Conservation (phyloP, 2,329 filamentous ascomycete species). For the Aaosphaeria arxii region DNA sequence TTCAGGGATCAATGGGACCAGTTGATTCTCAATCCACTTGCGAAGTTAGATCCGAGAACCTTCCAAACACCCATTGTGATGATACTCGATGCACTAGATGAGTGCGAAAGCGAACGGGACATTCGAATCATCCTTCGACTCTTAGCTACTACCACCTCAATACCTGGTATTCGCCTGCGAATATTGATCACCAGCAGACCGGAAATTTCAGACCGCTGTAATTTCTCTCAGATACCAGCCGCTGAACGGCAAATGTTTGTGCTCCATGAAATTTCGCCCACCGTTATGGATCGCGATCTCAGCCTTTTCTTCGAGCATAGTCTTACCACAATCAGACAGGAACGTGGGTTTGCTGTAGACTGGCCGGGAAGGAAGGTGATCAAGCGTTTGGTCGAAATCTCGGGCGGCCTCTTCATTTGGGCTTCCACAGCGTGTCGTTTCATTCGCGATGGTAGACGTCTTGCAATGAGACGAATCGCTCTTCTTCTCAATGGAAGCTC, state of each 20-base stretch:
- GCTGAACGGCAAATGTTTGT: slow-evolving; percentile 7
- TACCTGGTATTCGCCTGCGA: slow-evolving; percentile 5
- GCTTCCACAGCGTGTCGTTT: slow-evolving; percentile 25
- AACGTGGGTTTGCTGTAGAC: slow-evolving; percentile 2
- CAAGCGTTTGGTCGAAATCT: slow-evolving; percentile 16
- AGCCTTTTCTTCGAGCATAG: slow-evolving; percentile 7
- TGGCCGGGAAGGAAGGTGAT: slow-evolving; percentile 16
- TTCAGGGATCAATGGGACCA: slow-evolving; percentile 2
- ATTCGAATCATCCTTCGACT: slow-evolving; percentile 3
- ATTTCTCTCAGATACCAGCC: slow-evolving; percentile 7
- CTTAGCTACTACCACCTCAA: neutral
- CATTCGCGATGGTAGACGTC: slow-evolving; percentile 6
- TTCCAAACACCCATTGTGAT: slow-evolving; percentile 1
- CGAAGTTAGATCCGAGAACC: neutral
- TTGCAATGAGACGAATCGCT: slow-evolving; percentile 3
- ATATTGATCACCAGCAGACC: slow-evolving; percentile 17
- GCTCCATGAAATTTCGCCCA: slow-evolving; percentile 10
- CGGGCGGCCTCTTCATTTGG: slow-evolving; percentile 35
- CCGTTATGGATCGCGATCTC: slow-evolving; percentile 14
- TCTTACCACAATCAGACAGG: neutral
- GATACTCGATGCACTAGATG: slow-evolving; percentile 20
- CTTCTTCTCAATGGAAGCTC: slow-evolving; percentile 2
- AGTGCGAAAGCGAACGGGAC: slow-evolving; percentile 15
- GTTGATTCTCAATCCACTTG: neutral
- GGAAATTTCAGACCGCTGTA: slow-evolving; percentile 11